A percentile compares a stretch with the other conserved stretches of the same genome.
Conservation (phyloP, 768 basidiomycete species). For the Solioccasus polychromus region DNA sequence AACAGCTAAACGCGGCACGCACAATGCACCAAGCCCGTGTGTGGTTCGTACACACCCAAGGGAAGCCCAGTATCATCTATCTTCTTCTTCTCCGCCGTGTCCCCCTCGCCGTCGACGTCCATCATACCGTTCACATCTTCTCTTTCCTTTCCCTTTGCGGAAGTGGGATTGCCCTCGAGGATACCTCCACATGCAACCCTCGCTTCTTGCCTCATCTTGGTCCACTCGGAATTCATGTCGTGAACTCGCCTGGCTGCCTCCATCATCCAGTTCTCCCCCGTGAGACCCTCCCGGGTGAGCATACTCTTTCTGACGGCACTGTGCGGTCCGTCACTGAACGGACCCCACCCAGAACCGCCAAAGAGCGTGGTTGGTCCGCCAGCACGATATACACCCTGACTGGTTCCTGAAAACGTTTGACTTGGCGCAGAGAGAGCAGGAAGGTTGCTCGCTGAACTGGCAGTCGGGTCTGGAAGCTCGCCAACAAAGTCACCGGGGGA, state of each 20-base stretch:
- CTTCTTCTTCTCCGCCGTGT: conserved; percentile 23
- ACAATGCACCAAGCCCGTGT: conserved; percentile 75
- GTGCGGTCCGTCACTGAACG: conserved; percentile 84
- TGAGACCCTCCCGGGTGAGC: conserved; percentile 75
- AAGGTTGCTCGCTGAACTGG: conserved; percentile 41
- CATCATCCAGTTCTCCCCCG: conserved; percentile 91
- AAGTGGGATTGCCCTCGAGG: conserved; percentile 32
- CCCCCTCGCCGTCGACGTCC: conserved; percentile 29
- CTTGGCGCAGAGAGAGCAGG: conserved; percentile 33
- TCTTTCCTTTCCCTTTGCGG: conserved; percentile 32
- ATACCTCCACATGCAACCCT: conserved; percentile 51
- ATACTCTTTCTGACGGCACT: conserved; percentile 81
- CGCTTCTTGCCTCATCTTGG: conserved; percentile 52
- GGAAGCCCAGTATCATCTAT: conserved; percentile 40
- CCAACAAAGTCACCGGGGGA: conserved; percentile 81
- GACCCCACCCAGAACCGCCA: conserved; percentile 78
- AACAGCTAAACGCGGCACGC: conserved; percentile 27
- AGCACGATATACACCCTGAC: conserved; percentile 77
- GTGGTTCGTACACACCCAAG: conserved; percentile 79
- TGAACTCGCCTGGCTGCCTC: conserved; percentile 65
- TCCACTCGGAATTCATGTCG: conserved; percentile 65
- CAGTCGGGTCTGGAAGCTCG: conserved; percentile 75
- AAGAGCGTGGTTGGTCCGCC: conserved; percentile 94
- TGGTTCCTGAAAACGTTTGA: conserved; percentile 41
- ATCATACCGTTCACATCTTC: conserved; percentile 30